A percentile compares a stretch with the other conserved stretches of the same genome.
Evolutionary conservation across 352 stramenopile species (phyloP).

Genomic region (Plasmopara muralis): DNA sequence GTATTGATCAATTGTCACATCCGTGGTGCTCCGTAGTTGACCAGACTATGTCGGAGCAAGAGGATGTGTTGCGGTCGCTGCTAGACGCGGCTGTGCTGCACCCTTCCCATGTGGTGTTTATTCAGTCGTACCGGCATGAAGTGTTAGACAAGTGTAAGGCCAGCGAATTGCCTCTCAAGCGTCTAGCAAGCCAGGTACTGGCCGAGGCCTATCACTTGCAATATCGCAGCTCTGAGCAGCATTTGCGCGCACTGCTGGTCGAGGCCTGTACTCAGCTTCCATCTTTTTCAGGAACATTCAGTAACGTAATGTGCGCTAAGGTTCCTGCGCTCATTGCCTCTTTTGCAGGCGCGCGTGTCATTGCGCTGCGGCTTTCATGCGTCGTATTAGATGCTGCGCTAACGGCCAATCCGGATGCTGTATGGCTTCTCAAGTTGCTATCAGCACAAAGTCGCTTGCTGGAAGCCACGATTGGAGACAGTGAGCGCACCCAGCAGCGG

Average conservation of each 20-base stretch:
- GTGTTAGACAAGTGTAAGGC: conserved; percentile 53
- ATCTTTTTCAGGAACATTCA: conserved; percentile 46
- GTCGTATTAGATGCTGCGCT: conserved; percentile 41
- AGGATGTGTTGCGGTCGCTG: conserved; percentile 60
- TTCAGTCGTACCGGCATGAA: conserved; percentile 67
- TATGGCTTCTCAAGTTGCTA: conserved; percentile 48
- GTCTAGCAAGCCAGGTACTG: conserved; percentile 54
- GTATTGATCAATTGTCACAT: not conserved
- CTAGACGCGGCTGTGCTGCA: conserved; percentile 48
- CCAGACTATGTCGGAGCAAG: conserved; percentile 27
- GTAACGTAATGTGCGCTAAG: conserved; percentile 34
- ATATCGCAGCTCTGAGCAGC: conserved; percentile 44
- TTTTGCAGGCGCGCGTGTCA: conserved; percentile 46
- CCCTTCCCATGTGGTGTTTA: conserved; percentile 38
- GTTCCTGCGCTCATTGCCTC: conserved; percentile 35
- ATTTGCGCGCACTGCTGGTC: conserved; percentile 45
- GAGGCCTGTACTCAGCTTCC: conserved; percentile 28
- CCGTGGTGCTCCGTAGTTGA: conserved; percentile 8
- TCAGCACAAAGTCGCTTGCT: conserved; percentile 43
- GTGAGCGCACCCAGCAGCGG: conserved; percentile 32
- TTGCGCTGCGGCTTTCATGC: conserved; percentile 52
- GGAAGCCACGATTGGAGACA: conserved; percentile 49
- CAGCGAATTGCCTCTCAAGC: conserved; percentile 57
- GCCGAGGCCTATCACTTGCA: conserved; percentile 46
- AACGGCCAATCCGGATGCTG: conserved; percentile 1